These are phyloP conservation scores for Blastomyces gilchristii DNA, from an alignment of 2,329 filamentous ascomycete species.

Conservation along the genomic window DNA sequence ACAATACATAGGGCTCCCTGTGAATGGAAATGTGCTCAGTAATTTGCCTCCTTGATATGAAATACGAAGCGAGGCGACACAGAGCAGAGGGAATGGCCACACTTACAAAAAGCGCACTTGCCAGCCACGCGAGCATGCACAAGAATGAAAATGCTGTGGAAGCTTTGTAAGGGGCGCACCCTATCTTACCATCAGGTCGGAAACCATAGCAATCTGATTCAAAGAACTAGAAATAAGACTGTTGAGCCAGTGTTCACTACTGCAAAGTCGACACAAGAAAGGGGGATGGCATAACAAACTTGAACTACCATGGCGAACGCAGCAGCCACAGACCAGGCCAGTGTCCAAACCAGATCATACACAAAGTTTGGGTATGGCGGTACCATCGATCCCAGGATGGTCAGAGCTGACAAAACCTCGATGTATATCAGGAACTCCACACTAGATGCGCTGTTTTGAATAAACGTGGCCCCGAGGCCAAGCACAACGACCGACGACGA, in stretches of 20 bases:
- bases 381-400: slow-evolving; percentile 1
- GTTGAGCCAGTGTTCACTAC: background rate
- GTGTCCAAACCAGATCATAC: slow-evolving; percentile 7
- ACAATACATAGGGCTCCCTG: slow-evolving; percentile 3
- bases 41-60: background rate
- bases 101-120: slow-evolving; percentile 7
- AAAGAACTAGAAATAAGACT: slow-evolving; percentile 2
- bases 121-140: slow-evolving; percentile 3
- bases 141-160: slow-evolving; percentile 5
- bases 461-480: slow-evolving; percentile 4
- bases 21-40: background rate
- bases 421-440: slow-evolving; percentile 7
- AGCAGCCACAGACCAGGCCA: slow-evolving; percentile 3
- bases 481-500: slow-evolving; percentile 2
- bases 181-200: background rate
- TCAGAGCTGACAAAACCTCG: slow-evolving; percentile 3
- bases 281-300: background rate
- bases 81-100: background rate
- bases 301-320: slow-evolving; percentile 4
- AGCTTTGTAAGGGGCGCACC: slow-evolving; percentile 3
- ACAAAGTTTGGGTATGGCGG: slow-evolving; percentile 7
- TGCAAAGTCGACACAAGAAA: background rate
- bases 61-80: background rate
- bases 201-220: slow-evolving; percentile 8
- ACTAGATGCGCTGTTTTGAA: slow-evolving; percentile 4